A percentile compares a stretch with the other conserved stretches of the same genome.
phyloP scores from a whole-genome alignment of 306 rosid genomes.

The Cucurbita moschata region DNA sequence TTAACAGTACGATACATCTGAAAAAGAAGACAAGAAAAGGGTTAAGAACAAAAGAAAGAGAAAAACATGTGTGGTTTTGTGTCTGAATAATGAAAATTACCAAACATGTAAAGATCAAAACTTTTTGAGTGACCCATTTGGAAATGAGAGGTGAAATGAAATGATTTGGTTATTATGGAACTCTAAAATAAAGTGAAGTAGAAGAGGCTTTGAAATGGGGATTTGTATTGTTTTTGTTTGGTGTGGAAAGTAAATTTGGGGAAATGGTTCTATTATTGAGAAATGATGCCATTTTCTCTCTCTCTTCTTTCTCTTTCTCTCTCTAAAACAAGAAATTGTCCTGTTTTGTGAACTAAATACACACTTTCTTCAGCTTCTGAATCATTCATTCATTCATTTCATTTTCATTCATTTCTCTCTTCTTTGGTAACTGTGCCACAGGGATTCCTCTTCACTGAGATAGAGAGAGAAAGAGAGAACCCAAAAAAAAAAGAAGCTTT shows the following conservation, averaged over 20 bases:
- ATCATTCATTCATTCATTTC: neutral
- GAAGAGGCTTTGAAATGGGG: neutral
- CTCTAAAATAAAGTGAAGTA: neutral
- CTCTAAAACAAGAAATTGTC: conserved; percentile 70
- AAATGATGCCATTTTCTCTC: conserved; percentile 72
- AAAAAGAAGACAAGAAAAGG: conserved; percentile 8
- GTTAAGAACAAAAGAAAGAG: neutral
- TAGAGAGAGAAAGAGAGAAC: neutral
- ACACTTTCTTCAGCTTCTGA: neutral
- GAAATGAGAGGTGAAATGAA: neutral
- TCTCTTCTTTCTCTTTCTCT: conserved; percentile 17
- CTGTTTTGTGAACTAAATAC: conserved; percentile 17
- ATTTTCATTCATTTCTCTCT: neutral
- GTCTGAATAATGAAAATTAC: neutral
- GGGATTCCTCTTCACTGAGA: conserved; percentile 15
- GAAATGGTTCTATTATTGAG: conserved; percentile 65
- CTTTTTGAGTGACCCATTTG: neutral
- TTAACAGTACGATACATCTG: conserved; percentile 96
- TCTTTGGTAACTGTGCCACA: conserved; percentile 47
- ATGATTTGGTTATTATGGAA: neutral
- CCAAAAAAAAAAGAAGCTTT: neutral
- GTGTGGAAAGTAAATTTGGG: conserved; percentile 55
- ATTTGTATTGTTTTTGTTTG: conserved; percentile 30
- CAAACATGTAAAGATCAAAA: neutral
- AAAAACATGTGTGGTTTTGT: neutral